Conservation (phyloP, 805 yeast species). For the Wickerhamiella shivajii region DNA sequence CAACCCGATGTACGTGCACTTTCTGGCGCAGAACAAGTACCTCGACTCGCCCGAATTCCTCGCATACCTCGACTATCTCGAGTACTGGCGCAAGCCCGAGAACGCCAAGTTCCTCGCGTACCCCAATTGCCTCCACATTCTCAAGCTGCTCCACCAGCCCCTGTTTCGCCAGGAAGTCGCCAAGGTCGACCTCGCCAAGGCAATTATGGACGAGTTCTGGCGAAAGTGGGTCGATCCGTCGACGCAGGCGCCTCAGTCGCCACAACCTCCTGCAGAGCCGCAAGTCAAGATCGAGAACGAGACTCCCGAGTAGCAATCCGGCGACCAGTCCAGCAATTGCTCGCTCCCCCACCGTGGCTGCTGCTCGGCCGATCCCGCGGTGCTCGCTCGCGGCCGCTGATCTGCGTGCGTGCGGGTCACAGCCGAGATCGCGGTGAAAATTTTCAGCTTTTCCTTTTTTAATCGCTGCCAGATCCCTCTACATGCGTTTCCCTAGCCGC, state of each 20-base stretch:
- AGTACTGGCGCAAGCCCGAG: slow-evolving; percentile 69
- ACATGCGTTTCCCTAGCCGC: no score
- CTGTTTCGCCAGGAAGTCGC: slow-evolving; percentile 28
- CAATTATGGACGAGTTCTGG: slow-evolving; percentile 30
- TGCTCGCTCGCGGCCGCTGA: no score
- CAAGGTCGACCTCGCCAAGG: slow-evolving; percentile 29
- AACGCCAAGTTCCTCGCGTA: slow-evolving; percentile 60
- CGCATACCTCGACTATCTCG: slow-evolving; percentile 62
- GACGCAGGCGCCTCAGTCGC: not conserved
- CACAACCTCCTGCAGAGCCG: not conserved
- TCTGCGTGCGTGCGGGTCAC: no score
- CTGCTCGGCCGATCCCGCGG: no score
- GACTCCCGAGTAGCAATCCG: no score
- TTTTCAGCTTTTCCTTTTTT: no score
- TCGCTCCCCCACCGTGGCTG: no score
- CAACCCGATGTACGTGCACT: slow-evolving; percentile 75
- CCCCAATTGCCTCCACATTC: slow-evolving; percentile 77
- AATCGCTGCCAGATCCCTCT: no score
- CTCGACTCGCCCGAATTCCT: slow-evolving; percentile 59
- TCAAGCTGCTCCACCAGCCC: slow-evolving; percentile 39
- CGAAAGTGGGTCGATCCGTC: slow-evolving; percentile 24
- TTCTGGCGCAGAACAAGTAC: slow-evolving; percentile 69
- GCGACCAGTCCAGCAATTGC: no score
- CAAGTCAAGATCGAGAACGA: not conserved
- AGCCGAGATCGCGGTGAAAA: no score